Evolutionary conservation across 371 early-diverging fungal genomes (phyloP), one percentile per base, ranked within the genome.

Genomic region (Rhizopus microsporus): DNA sequence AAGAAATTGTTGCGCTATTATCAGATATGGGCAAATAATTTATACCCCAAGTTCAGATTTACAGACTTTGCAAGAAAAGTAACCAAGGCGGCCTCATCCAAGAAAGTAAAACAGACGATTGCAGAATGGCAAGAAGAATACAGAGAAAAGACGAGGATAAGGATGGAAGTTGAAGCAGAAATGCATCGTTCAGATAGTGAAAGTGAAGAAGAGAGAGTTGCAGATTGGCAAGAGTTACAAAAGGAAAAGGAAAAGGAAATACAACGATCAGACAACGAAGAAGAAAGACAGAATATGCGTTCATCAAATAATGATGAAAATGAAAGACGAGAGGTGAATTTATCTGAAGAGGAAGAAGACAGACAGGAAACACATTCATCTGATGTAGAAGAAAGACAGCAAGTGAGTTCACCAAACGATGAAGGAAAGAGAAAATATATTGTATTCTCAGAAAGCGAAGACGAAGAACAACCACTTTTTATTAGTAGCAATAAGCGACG

Each of bases 11-110:
- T 86, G 64, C 63, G 69, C 0, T 78, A 75, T 51, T 86, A 84
- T 56, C 75, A 77, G 34, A 50, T 81, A 7, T 86, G 86, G 86
- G 83, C 76, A 0, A 77, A 81, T 54, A 63, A 68, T 15, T 57
- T 86, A 0, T 83, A 67, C 51, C 84, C 86, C 7, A 72, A 78
- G 12, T 51, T 81, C 4, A 52, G 47, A 7, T 78, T 83, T 56
- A 40, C 52, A 4, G 70, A 73, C 43, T 81, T 84, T 52, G 63
- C 79, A 32, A 60, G 69, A 31, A 63, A 40, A 33, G 69, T 75
- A 1, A 63, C 68, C 15, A 81, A 71, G 37, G 70, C 71, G 30
- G 77, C 83, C 10, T 53, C 67, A 4, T 38, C 63, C 15, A 47
- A 55, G 33, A 57, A 58, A 3, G 59, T 75, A 31, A 75, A 60